phyloP scores from a whole-genome alignment of 352 stramenopile genomes.

The Pythium aristosporum region DNA sequence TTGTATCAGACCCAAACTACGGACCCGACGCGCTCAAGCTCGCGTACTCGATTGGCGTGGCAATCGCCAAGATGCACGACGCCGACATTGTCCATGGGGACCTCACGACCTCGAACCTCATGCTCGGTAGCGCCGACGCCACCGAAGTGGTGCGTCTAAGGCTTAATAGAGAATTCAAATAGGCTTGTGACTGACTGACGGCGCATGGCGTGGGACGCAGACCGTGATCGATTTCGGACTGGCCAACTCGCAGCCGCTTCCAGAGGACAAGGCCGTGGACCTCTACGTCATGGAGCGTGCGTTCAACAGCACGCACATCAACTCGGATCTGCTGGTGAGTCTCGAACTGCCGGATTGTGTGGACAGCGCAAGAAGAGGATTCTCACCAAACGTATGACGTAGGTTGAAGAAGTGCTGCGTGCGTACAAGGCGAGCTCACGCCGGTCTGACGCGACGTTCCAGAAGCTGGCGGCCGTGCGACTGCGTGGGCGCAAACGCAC shows the following conservation, averaged over 20 bases:
- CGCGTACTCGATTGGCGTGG: constrained; percentile 79
- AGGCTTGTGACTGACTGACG: background rate
- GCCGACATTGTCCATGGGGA: constrained; percentile 92
- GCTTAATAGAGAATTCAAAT: background rate
- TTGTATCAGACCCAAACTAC: constrained; percentile 46
- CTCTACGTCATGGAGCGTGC: constrained; percentile 93
- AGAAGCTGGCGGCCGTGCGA: constrained; percentile 87
- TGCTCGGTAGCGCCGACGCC: constrained; percentile 73
- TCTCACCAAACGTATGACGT: background rate
- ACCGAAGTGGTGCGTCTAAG: constrained; percentile 55
- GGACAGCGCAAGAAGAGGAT: background rate
- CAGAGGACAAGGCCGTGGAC: constrained; percentile 92
- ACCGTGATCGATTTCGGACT: constrained; percentile 86
- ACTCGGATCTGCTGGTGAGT: constrained; percentile 76
- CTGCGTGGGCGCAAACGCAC: constrained; percentile 88
- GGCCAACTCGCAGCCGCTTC: constrained; percentile 78
- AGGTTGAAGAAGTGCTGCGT: constrained; percentile 82
- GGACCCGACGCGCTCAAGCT: constrained; percentile 53
- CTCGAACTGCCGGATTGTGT: background rate
- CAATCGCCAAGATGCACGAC: constrained; percentile 92
- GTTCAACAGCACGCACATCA: constrained; percentile 89
- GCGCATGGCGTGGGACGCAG: constrained; percentile 24
- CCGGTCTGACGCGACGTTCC: constrained; percentile 73
- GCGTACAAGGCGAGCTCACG: constrained; percentile 85
- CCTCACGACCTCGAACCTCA: constrained; percentile 94